Evolutionary conservation across 176 grass and related monocot species (phyloP), one percentile per base, ranked within the genome.

Genomic region (Dendrocalamus sinicus): DNA sequence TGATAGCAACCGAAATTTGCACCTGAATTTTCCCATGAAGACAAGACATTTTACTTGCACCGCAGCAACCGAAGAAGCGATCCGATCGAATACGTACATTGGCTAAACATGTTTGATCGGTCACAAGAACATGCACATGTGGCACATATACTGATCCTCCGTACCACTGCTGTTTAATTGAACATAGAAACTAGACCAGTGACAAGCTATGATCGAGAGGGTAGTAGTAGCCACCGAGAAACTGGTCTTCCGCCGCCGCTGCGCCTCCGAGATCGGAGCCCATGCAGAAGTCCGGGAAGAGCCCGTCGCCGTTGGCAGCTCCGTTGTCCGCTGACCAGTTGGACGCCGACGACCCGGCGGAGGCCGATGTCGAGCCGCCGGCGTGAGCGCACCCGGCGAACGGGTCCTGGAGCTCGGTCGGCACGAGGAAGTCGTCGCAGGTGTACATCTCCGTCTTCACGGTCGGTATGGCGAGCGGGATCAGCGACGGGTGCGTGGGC

Each of bases 361-460:
- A 88, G 82, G 55, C 82, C 2, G 78, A 86, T 17, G 79, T 75
- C 26, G 83, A 86, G n/a, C 83, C 74, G 67, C 76, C 73, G 7
- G 54, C 23, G 15, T 11, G 45, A 0, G 20, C 59, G 58, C 30
- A 35, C 46, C 37, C 19, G 37, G 17, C 78, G 26, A 78, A 57
- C 35, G 78, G 32, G 77, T 86, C 83, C 12, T 63, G 83, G 24
- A 92, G 59, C 61, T 71, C 83, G 10, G 71, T 0, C 15, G 88
- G 83, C 63, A 68, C 68, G 28, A 94, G 83, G 88, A 97, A 94
- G 75, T 91, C 94, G 57, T 89, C 92, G 66, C 63, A 89, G 72
- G 85, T 81, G 92, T 97, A 97, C 22, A 45, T 14, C 88, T 97
- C 90, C 2, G 83, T 90, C 82, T 97, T 97, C 40, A 97, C 78